phyloP scores from a whole-genome alignment of 768 basidiomycete genomes.

The Pleurotus salmoneostramineus region DNA sequence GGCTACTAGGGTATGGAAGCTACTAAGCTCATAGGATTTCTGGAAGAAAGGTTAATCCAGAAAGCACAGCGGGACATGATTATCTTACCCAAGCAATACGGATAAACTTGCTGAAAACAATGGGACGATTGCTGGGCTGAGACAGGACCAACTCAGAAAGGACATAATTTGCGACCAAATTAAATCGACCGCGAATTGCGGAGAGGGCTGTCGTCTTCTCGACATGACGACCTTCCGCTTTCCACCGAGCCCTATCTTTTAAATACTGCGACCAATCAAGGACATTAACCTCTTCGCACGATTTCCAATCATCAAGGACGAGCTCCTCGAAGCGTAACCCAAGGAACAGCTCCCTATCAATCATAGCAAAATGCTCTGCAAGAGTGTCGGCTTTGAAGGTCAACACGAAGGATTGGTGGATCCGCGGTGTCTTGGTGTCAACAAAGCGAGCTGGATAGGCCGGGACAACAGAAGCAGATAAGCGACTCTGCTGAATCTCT shows the following conservation, averaged over 20 bases:
- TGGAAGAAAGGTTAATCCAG: conserved; percentile 23
- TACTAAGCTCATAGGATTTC: conserved; percentile 79
- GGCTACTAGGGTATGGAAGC: conserved; percentile 76
- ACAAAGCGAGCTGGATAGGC: conserved; percentile 25
- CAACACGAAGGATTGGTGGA: conserved; percentile 74
- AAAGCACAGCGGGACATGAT: neutral
- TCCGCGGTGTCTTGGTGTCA: conserved; percentile 31
- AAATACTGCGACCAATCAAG: conserved; percentile 84
- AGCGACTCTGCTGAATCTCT: conserved; percentile 61
- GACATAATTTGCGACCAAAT: conserved; percentile 78
- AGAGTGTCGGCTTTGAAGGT: conserved; percentile 54
- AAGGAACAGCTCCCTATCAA: conserved; percentile 85
- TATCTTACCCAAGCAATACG: conserved; percentile 77
- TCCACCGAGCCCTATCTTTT: conserved; percentile 68
- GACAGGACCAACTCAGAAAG: conserved; percentile 80
- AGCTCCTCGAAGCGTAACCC: conserved; percentile 85
- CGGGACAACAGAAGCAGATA: conserved; percentile 29
- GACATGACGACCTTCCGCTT: conserved; percentile 51
- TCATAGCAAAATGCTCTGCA: conserved; percentile 80
- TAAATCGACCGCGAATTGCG: conserved; percentile 78
- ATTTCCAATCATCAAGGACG: conserved; percentile 69
- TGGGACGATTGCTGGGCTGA: conserved; percentile 55
- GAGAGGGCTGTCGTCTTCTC: conserved; percentile 70
- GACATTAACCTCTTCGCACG: conserved; percentile 59
- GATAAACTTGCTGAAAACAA: conserved; percentile 75